These are phyloP conservation scores for Diplodia mutila DNA, from an alignment of 2,329 filamentous ascomycete genomes.

Conservation along the genomic window DNA sequence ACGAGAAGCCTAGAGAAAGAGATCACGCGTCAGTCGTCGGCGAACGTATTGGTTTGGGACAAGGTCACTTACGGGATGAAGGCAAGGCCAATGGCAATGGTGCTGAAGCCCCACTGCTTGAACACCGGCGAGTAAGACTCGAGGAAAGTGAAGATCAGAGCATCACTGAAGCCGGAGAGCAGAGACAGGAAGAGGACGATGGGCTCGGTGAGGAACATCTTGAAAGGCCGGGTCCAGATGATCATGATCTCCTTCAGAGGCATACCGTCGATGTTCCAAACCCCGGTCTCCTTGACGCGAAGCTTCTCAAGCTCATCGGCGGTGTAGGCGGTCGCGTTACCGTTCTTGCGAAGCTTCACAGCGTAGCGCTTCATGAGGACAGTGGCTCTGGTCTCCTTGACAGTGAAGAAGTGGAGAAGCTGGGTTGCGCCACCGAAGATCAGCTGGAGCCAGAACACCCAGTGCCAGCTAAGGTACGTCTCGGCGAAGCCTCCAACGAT, in stretches of 20 bases:
- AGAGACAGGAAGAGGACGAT: slow-evolving; percentile 73
- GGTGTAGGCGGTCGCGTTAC: slow-evolving; percentile 66
- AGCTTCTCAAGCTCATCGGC: slow-evolving; percentile 65
- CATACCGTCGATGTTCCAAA: slow-evolving; percentile 37
- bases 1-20: slow-evolving; percentile 55
- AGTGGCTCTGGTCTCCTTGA: slow-evolving; percentile 75
- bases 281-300: slow-evolving; percentile 28
- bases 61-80: slow-evolving; percentile 57
- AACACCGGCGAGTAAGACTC: slow-evolving; percentile 71
- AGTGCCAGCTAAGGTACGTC: slow-evolving; percentile 61
- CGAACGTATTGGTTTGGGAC: background rate
- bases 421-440: slow-evolving; percentile 75
- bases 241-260: slow-evolving; percentile 49
- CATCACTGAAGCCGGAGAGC: slow-evolving; percentile 73
- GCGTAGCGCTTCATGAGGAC: slow-evolving; percentile 77
- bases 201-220: slow-evolving; percentile 74
- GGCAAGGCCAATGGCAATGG: slow-evolving; percentile 60
- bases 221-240: slow-evolving; percentile 68
- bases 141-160: slow-evolving; percentile 77
- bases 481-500: slow-evolving; percentile 60
- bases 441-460: slow-evolving; percentile 81
- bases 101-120: slow-evolving; percentile 65
- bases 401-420: slow-evolving; percentile 65
- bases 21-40: background rate
- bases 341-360: slow-evolving; percentile 68